phyloP scores from a whole-genome alignment of 2,329 filamentous ascomycete genomes.

The Pezicula carpinea region DNA sequence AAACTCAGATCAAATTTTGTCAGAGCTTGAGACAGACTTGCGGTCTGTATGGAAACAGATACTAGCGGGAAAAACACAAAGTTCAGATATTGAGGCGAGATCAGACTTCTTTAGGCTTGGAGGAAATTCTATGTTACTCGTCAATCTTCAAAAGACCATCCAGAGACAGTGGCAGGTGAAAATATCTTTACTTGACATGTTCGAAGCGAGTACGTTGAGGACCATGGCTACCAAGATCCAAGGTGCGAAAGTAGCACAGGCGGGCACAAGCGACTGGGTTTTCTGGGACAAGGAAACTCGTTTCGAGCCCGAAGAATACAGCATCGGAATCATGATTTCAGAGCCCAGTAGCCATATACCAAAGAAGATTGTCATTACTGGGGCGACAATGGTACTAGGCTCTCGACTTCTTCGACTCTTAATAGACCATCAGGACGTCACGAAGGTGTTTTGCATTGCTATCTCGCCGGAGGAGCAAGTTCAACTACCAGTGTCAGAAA shows the following conservation, averaged over 20 bases:
- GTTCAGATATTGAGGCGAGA: not conserved
- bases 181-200: conserved; percentile 33
- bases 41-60: conserved; percentile 10
- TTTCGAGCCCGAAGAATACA: too few species aligned
- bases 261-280: too few species aligned
- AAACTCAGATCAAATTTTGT: not conserved
- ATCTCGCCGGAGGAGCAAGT: conserved; percentile 20
- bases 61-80: not conserved
- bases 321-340: too few species aligned
- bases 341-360: too few species aligned
- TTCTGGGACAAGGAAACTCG: too few species aligned
- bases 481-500: conserved; percentile 1
- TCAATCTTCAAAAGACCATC: conserved; percentile 7
- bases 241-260: too few species aligned
- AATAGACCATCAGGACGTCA: conserved; percentile 25
- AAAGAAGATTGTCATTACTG: too few species aligned
- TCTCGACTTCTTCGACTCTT: conserved; percentile 33
- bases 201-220: conserved; percentile 32
- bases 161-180: conserved; percentile 1
- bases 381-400: conserved; percentile 36
- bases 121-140: conserved; percentile 12
- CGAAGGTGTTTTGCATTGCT: conserved; percentile 39
- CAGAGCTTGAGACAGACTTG: conserved; percentile 4
- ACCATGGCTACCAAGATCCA: conserved; percentile 25
- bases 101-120: conserved; percentile 14